Conservation (phyloP, 108 stramenopile genomes). For the Seminavis robusta region DNA sequence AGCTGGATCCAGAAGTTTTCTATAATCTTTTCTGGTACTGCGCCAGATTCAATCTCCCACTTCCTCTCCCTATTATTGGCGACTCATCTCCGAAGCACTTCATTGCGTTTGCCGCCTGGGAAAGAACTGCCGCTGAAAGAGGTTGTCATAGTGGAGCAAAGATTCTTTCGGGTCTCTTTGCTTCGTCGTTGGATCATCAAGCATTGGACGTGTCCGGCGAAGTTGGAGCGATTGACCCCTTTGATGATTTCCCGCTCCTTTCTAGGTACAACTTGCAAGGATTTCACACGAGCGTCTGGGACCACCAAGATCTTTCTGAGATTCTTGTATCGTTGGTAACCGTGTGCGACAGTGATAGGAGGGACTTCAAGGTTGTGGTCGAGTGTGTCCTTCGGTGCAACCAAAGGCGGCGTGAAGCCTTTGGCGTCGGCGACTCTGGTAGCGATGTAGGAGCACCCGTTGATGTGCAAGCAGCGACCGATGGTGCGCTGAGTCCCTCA, state of each 20-base stretch:
- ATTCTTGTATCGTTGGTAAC: slow-evolving; percentile 73
- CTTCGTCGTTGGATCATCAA: background rate
- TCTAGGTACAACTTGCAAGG: slow-evolving; percentile 68
- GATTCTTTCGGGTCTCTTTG: slow-evolving; percentile 27
- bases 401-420: slow-evolving; percentile 18
- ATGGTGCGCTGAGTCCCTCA: background rate
- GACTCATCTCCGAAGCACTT: slow-evolving; percentile 23
- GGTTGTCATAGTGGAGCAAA: slow-evolving; percentile 65
- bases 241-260: slow-evolving; percentile 57
- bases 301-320: slow-evolving; percentile 70
- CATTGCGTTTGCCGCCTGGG: slow-evolving; percentile 78
- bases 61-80: slow-evolving; percentile 55
- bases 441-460: background rate
- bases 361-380: slow-evolving; percentile 68
- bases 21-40: slow-evolving; percentile 89
- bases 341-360: slow-evolving; percentile 80
- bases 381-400: slow-evolving; percentile 69
- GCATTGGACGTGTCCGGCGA: background rate
- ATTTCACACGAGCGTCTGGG: slow-evolving; percentile 76
- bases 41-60: slow-evolving; percentile 74
- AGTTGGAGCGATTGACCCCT: slow-evolving; percentile 7
- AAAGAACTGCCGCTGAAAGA: slow-evolving; percentile 53
- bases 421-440: slow-evolving; percentile 19
- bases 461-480: background rate
- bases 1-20: slow-evolving; percentile 63